phyloP scores from a whole-genome alignment of 345 rosid species.

The Murraya koenigii region DNA sequence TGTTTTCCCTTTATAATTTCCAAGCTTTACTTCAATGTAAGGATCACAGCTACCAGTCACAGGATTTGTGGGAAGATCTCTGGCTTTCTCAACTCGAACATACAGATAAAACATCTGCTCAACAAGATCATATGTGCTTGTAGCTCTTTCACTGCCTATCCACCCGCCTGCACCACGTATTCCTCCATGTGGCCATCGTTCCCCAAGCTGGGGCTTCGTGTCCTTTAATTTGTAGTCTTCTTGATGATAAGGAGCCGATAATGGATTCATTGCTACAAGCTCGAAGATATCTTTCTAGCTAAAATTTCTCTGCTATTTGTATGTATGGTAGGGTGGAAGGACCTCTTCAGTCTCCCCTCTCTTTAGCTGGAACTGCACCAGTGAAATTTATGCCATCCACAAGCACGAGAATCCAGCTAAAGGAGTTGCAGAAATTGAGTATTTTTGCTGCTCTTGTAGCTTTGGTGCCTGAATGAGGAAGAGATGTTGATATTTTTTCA shows the following conservation, averaged over 20 bases:
- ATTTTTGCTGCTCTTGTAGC: conserved; percentile 5
- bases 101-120: conserved; percentile 85
- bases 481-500: neutral
- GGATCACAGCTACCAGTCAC: conserved; percentile 69
- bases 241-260: conserved; percentile 44
- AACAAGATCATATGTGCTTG: conserved; percentile 88
- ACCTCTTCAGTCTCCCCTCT: conserved; percentile 1
- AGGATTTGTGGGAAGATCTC: conserved; percentile 75
- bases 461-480: neutral
- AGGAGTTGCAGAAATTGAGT: neutral
- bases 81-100: conserved; percentile 81
- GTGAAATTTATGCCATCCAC: neutral
- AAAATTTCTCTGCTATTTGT: conserved; percentile 6
- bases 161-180: conserved; percentile 79
- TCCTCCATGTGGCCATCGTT: conserved; percentile 94
- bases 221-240: conserved; percentile 87
- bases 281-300: neutral
- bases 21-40: conserved; percentile 77
- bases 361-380: neutral
- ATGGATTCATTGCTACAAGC: conserved; percentile 43
- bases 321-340: neutral
- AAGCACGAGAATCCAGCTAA: neutral
- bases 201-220: conserved; percentile 91
- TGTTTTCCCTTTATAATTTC: conserved; percentile 85
- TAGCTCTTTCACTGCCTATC: conserved; percentile 75